phyloP scores from a whole-genome alignment of 306 rosid genomes.

The Nissolia schottii region DNA sequence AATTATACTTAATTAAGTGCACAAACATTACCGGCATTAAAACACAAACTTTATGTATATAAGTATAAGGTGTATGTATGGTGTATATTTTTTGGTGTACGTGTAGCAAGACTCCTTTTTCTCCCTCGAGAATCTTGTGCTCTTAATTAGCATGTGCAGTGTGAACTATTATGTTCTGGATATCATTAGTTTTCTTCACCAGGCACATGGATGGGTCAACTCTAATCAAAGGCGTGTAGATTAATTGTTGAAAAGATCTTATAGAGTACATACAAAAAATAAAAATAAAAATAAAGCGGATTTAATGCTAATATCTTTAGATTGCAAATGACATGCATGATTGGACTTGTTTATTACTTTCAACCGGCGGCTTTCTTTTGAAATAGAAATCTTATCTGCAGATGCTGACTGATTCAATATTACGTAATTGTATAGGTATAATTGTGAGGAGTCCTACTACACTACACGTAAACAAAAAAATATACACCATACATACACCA shows the following conservation, averaged over 20 bases:
- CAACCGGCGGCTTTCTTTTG: slow-evolving; percentile 8
- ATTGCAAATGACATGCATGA: not conserved
- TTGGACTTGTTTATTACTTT: slow-evolving; percentile 12
- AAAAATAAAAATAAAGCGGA: not conserved
- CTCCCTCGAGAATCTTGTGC: slow-evolving; percentile 5
- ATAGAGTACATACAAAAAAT: not conserved
- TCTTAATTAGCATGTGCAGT: slow-evolving; percentile 22
- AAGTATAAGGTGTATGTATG: too few species aligned
- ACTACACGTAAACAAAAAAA: too few species aligned
- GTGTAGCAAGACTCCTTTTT: too few species aligned
- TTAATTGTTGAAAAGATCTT: not conserved
- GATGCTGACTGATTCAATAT: slow-evolving; percentile 22
- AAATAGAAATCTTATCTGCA: not conserved
- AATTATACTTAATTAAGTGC: too few species aligned
- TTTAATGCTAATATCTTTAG: not conserved
- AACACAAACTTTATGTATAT: too few species aligned
- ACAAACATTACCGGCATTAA: too few species aligned
- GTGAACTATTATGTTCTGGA: not conserved
- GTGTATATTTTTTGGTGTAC: too few species aligned
- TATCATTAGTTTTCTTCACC: slow-evolving; percentile 1
- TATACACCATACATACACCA: too few species aligned
- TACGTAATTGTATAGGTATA: not conserved
- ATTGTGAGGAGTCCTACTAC: too few species aligned
- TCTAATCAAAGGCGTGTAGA: slow-evolving; percentile 4
- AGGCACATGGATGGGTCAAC: slow-evolving; percentile 43